phyloP scores from a whole-genome alignment of 78 protist genomes.

The Monocercomonoides exilis region DNA sequence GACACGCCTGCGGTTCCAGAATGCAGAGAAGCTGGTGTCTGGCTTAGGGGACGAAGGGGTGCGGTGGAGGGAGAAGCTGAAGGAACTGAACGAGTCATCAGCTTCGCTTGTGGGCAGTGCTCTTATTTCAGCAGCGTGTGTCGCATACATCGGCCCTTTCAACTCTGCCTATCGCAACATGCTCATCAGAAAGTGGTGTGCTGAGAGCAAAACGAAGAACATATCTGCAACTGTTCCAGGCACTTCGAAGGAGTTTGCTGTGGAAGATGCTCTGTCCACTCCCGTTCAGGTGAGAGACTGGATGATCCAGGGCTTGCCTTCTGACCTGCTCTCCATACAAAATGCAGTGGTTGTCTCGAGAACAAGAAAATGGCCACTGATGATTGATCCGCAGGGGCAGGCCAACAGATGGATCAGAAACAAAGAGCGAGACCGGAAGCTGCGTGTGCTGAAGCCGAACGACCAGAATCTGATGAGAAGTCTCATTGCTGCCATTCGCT shows the following conservation, averaged over 20 bases:
- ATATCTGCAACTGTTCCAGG: constrained; percentile 3
- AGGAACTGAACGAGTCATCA: background rate
- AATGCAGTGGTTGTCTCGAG: constrained; percentile 47
- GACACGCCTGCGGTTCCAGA: constrained; percentile 25
- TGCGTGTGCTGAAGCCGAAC: constrained; percentile 34
- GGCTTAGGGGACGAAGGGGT: constrained; percentile 45
- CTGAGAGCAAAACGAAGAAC: background rate
- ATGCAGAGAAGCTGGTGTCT: constrained; percentile 50
- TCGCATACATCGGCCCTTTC: constrained; percentile 69
- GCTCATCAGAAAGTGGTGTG: constrained; percentile 28
- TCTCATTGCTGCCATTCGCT: constrained; percentile 39
- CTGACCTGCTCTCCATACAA: constrained; percentile 50
- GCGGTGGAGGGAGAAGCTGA: constrained; percentile 51
- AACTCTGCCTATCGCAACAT: constrained; percentile 43
- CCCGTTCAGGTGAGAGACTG: constrained; percentile 37
- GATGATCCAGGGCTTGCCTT: constrained; percentile 43
- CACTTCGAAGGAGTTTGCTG: constrained; percentile 10
- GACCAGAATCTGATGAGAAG: constrained; percentile 39
- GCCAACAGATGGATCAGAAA: constrained; percentile 59
- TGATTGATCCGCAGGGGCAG: constrained; percentile 74
- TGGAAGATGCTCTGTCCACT: constrained; percentile 32
- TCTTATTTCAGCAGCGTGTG: constrained; percentile 53
- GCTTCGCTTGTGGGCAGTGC: constrained; percentile 52
- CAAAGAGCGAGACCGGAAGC: constrained; percentile 34
- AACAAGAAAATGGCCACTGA: constrained; percentile 54